Conservation (phyloP, 2,329 filamentous ascomycete genomes). For the Diaporthe destruens region DNA sequence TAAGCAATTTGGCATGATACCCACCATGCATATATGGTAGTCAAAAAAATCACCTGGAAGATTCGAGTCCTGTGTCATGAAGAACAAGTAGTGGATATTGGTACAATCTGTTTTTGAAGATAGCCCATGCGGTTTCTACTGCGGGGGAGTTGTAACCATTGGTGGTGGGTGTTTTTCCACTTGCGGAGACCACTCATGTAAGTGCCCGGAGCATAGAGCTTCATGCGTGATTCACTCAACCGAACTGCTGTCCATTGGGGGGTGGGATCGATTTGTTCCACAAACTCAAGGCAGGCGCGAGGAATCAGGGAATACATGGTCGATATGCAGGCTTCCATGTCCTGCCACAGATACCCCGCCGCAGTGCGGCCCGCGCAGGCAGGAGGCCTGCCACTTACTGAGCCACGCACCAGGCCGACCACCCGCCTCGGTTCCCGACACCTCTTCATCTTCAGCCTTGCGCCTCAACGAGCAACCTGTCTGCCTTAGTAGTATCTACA, state of each 20-base stretch:
- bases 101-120: not conserved
- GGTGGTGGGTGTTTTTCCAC: not conserved
- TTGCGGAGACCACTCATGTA: not conserved
- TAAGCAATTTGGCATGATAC: constrained; percentile 21
- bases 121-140: not conserved
- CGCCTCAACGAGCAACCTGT: constrained; percentile 16
- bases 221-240: no score
- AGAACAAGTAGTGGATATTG: not conserved
- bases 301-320: not conserved
- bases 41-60: not conserved
- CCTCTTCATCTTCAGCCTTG: not conserved
- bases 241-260: not conserved
- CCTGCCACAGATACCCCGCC: constrained; percentile 12
- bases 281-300: not conserved
- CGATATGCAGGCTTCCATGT: not conserved
- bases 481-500: not conserved
- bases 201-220: not conserved
- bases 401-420: constrained; percentile 16
- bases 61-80: not conserved
- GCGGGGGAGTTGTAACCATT: not conserved
- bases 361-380: not conserved
- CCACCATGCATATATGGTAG: not conserved
- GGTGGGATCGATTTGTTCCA: not conserved
- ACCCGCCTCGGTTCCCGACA: not conserved
- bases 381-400: constrained; percentile 10